A percentile compares a stretch with the other conserved stretches of the same genome.
Conservation (phyloP, 2,329 filamentous ascomycete species). For the Lecanosticta acicola region DNA sequence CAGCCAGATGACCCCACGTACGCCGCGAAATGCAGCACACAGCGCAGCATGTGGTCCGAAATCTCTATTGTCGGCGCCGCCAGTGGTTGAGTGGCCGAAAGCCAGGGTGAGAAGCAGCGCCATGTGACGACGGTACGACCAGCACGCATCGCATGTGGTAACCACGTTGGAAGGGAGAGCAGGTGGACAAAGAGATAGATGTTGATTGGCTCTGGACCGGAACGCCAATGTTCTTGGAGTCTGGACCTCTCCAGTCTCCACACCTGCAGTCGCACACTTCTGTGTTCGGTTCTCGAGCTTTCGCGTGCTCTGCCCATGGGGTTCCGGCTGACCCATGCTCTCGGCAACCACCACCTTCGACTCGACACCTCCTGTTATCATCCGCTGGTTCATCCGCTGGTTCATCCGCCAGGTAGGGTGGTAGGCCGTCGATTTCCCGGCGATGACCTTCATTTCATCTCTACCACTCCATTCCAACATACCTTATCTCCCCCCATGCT, state of each 20-base stretch:
- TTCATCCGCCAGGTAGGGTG: not conserved
- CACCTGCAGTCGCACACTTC: too few species aligned
- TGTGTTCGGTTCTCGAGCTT: not conserved
- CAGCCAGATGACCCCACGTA: too few species aligned
- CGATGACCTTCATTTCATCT: not conserved
- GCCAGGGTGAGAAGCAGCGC: too few species aligned
- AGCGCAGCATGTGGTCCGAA: too few species aligned
- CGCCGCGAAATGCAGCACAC: too few species aligned
- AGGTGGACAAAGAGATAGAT: not conserved
- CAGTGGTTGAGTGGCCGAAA: too few species aligned
- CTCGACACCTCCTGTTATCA: not conserved
- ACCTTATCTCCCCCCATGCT: too few species aligned
- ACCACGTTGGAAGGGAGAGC: not conserved
- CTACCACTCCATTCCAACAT: too few species aligned
- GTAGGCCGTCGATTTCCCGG: not conserved
- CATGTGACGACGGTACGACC: too few species aligned
- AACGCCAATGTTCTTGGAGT: not conserved
- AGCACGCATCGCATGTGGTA: not conserved
- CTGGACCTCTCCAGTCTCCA: not conserved
- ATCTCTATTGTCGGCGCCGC: too few species aligned
- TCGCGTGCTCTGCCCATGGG: not conserved
- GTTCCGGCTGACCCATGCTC: not conserved
- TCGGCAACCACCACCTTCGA: not conserved
- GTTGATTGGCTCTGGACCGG: not conserved
- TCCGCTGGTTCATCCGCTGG: too few species aligned